Conservation (phyloP, 768 basidiomycete genomes). For the Termitomyces sp. region DNA sequence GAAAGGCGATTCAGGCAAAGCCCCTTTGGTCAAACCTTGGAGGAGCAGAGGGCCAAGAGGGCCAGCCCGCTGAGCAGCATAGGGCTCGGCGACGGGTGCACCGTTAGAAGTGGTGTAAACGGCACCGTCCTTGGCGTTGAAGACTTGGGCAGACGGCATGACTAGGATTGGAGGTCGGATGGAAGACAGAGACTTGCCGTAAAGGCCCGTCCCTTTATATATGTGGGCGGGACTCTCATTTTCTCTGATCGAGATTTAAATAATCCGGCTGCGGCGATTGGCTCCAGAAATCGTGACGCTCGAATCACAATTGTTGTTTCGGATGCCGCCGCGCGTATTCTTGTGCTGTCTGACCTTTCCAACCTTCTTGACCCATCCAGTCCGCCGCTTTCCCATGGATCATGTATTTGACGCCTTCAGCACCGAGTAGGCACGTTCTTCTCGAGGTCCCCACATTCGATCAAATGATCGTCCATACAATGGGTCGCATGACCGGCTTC, state of each 20-base stretch:
- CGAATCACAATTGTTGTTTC: not conserved
- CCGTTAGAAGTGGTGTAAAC: slow-evolving; percentile 86
- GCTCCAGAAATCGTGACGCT: not conserved
- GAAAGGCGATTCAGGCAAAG: not conserved
- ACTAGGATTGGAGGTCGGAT: not conserved
- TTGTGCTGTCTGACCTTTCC: not conserved
- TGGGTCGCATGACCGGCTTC: slow-evolving; percentile 1
- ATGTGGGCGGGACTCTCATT: not conserved
- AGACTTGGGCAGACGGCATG: slow-evolving; percentile 42
- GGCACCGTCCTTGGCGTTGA: slow-evolving; percentile 48
- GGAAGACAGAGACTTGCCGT: not conserved
- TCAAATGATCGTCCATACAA: not conserved
- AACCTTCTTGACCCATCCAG: not conserved
- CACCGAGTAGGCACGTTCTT: not conserved
- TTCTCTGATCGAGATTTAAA: slow-evolving; percentile 1
- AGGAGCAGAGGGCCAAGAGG: slow-evolving; percentile 77
- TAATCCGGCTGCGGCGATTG: slow-evolving; percentile 3
- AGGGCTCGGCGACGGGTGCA: slow-evolving; percentile 70
- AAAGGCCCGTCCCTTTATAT: not conserved
- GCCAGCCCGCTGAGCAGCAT: slow-evolving; percentile 75
- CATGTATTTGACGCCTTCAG: not conserved
- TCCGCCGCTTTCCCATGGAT: not conserved
- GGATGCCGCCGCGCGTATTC: not conserved
- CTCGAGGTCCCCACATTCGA: slow-evolving; percentile 1
- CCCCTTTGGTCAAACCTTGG: slow-evolving; percentile 54